These are phyloP conservation scores for Cladosporium phlei DNA, from an alignment of 2,329 filamentous ascomycete species.

Conservation along the genomic window DNA sequence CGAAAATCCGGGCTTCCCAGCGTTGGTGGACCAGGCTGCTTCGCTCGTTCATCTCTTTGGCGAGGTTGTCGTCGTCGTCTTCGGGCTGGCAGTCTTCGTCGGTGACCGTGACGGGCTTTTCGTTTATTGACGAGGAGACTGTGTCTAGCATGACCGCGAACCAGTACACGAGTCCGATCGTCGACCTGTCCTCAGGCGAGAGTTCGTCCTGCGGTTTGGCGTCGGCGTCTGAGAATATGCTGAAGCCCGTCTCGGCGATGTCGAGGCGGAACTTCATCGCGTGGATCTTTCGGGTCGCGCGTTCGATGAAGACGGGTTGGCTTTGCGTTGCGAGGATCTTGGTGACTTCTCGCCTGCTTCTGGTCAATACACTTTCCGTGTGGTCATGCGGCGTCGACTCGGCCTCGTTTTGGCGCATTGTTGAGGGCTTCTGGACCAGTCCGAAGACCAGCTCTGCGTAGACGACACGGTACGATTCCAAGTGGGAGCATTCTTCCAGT, in stretches of 20 bases:
- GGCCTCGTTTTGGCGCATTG: not conserved
- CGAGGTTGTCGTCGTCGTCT: not conserved
- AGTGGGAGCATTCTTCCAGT: not conserved
- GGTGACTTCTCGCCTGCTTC: not conserved
- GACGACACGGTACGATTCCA: constrained; percentile 5
- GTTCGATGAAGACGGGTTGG: constrained; percentile 1
- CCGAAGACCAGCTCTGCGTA: constrained; percentile 6
- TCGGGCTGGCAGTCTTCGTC: constrained; percentile 6
- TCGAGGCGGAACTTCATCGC: constrained; percentile 7
- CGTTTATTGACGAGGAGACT: constrained; percentile 2
- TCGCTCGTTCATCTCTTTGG: not conserved
- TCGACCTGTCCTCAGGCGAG: not conserved
- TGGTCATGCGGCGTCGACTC: not conserved
- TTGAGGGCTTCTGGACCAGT: not conserved
- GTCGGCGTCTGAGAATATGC: not conserved
- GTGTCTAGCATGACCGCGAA: constrained; percentile 9
- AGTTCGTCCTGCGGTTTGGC: not conserved
- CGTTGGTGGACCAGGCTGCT: not conserved
- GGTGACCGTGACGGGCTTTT: constrained; percentile 1
- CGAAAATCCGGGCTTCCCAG: not conserved
- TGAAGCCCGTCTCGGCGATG: constrained; percentile 1
- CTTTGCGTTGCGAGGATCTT: constrained; percentile 4
- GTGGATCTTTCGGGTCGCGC: constrained; percentile 5
- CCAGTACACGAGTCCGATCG: constrained; percentile 4
- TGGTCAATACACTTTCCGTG: not conserved